These are phyloP conservation scores for Bremia lactucae DNA, from an alignment of 352 stramenopile species.

Conservation along the genomic window DNA sequence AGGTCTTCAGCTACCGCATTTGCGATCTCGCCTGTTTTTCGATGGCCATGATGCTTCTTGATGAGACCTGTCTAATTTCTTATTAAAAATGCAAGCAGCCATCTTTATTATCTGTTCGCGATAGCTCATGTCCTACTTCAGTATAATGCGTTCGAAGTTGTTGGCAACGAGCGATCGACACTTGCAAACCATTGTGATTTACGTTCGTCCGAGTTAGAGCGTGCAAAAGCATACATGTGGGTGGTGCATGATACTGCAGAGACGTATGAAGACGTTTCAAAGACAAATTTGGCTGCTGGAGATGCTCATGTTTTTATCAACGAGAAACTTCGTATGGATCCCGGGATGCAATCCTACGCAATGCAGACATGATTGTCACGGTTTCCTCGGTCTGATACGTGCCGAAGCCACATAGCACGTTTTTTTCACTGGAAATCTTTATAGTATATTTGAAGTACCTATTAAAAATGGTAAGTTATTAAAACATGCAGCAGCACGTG, in stretches of 20 bases:
- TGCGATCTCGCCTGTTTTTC: conserved; percentile 25
- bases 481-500: conserved; percentile 76
- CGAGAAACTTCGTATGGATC: conserved; percentile 51
- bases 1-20: conserved; percentile 20
- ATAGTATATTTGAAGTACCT: too few relatives aligned
- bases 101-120: conserved; percentile 54
- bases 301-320: conserved; percentile 39
- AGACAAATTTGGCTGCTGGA: conserved; percentile 10
- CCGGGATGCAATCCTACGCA: conserved; percentile 70
- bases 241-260: conserved; percentile 83
- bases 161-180: conserved; percentile 48
- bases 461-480: too few relatives aligned
- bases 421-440: too few relatives aligned
- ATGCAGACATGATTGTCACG: conserved; percentile 68
- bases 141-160: conserved; percentile 28
- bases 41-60: conserved; percentile 27
- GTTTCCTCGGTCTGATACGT: conserved; percentile 59
- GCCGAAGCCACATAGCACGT: conserved; percentile 54
- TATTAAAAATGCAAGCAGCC: conserved; percentile 70
- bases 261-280: conserved; percentile 41
- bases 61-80: conserved; percentile 52
- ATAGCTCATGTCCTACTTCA: conserved; percentile 66
- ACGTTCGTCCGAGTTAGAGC: conserved; percentile 14
- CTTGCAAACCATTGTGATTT: conserved; percentile 52
- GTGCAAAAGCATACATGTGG: conserved; percentile 58